phyloP scores from a whole-genome alignment of 768 basidiomycete species.

The Naganishia friedmannii region DNA sequence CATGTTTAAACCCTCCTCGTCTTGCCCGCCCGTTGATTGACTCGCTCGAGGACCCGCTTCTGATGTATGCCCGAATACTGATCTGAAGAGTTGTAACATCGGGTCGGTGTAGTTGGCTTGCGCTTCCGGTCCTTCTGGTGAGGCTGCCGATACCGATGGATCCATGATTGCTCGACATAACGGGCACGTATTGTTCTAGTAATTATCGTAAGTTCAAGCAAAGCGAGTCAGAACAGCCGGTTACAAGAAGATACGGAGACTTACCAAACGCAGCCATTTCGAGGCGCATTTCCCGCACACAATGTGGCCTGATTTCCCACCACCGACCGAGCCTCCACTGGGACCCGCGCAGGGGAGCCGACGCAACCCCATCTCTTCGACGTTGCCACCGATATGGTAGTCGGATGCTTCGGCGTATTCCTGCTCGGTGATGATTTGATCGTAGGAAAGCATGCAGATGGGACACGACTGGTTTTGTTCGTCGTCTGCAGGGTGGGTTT shows the following conservation, averaged over 20 bases:
- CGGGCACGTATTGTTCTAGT: conserved; percentile 29
- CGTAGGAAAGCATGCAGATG: conserved; percentile 28
- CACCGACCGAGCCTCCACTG: neutral
- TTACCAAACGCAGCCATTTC: conserved; percentile 29
- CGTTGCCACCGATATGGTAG: conserved; percentile 27
- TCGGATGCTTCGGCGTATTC: conserved; percentile 31
- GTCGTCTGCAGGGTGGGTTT: neutral
- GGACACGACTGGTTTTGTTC: conserved; percentile 27
- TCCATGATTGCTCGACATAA: conserved; percentile 27
- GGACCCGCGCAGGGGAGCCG: conserved; percentile 18
- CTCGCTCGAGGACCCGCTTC: neutral
- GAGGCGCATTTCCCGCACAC: conserved; percentile 31
- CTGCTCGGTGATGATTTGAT: conserved; percentile 30
- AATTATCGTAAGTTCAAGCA: too few relatives aligned
- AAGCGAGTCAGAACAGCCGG: neutral
- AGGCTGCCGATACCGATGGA: neutral
- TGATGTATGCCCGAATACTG: conserved; percentile 3
- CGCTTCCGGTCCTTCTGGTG: neutral
- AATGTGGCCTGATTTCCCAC: conserved; percentile 21
- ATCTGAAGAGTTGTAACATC: conserved; percentile 21
- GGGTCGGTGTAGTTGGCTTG: conserved; percentile 8
- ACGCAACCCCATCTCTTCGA: conserved; percentile 29
- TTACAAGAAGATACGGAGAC: neutral
- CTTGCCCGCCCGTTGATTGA: neutral
- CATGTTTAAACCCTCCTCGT: too few relatives aligned